phyloP scores from a whole-genome alignment of 2,329 filamentous ascomycete species.

The Fusarium sp. region DNA sequence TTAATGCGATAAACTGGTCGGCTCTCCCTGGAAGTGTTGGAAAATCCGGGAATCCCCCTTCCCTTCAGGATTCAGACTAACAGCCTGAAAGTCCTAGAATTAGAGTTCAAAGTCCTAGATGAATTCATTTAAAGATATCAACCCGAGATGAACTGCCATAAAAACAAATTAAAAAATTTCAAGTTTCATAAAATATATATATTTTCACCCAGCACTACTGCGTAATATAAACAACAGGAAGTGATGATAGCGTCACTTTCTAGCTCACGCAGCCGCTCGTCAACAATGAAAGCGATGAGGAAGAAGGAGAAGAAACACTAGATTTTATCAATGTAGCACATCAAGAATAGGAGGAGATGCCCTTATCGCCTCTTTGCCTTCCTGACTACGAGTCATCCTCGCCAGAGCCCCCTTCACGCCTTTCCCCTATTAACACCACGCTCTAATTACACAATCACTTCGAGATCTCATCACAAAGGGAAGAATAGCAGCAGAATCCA shows the following conservation, averaged over 20 bases:
- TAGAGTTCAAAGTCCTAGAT: too few species aligned
- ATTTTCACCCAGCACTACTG: background rate
- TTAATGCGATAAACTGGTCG: background rate
- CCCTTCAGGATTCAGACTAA: too few species aligned
- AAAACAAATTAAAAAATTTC: background rate
- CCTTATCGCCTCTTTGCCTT: background rate
- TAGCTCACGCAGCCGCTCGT: background rate
- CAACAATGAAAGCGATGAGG: background rate
- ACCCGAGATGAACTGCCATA: background rate
- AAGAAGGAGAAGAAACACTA: background rate
- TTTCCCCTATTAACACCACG: background rate
- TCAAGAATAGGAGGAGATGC: background rate
- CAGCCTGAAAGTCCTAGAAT: too few species aligned
- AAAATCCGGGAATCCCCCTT: background rate
- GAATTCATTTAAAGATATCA: too few species aligned
- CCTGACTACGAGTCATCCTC: background rate
- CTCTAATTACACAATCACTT: background rate
- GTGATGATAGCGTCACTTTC: background rate
- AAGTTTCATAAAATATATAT: background rate
- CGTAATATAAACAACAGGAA: background rate
- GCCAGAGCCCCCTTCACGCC: background rate
- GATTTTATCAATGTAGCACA: background rate
- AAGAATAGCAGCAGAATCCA: background rate
- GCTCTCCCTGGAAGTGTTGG: background rate
- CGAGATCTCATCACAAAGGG: background rate